Evolutionary conservation across 495 filamentous ascomycete species (phyloP), one percentile per base, ranked within the genome.

Genomic region (Lichenothelia convexa): DNA sequence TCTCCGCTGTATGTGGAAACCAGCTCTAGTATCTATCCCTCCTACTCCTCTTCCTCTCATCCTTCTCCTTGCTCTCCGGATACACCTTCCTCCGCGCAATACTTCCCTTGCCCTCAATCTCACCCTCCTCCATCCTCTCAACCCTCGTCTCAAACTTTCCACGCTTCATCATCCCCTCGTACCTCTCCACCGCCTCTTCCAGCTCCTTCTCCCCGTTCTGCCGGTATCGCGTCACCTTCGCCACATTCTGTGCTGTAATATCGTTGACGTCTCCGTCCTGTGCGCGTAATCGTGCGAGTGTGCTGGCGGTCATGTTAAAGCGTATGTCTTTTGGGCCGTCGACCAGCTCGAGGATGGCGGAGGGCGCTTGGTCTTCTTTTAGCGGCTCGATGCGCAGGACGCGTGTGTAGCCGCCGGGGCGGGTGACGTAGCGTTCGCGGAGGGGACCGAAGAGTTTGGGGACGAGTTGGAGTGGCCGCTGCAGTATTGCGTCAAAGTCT

Each of bases 291-390:
- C 66, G 64, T 24, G 75, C 80, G 0, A 97, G 61, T 0, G 80
- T 73, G 32, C 71, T 70, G 3, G 89, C 89, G 12, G 85, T 93
- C 64, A 94, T 73, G 36, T 79, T 78, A 60, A 97, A 95, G 2
- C 86, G 77, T 68, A 93, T 82, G 58, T 97, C 89, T 56, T 75
- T 80, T 12, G 85, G 87, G 29, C 87, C 87, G 54, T 97, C 89
- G 30, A 95, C 84, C 9, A 97, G 68, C 57, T 95, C 89, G n/a
- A 97, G 70, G 45, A 97, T 91, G 0, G 89, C 89, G 16, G 73
- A 79, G 22, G 73, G 66, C 3, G 81, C 87, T 60, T 92, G 81
- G 51, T 93, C 84, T 42, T 70, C 70, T 38, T 68, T 67, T 3
- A 57, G 27, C 20, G 74, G 71, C 55, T 93, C 86, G 38, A 89